A percentile compares a stretch with the other conserved stretches of the same genome.
These are phyloP conservation scores for Amphicarpaea edgeworthii DNA, from an alignment of 306 rosid genomes.

Conservation along the genomic window DNA sequence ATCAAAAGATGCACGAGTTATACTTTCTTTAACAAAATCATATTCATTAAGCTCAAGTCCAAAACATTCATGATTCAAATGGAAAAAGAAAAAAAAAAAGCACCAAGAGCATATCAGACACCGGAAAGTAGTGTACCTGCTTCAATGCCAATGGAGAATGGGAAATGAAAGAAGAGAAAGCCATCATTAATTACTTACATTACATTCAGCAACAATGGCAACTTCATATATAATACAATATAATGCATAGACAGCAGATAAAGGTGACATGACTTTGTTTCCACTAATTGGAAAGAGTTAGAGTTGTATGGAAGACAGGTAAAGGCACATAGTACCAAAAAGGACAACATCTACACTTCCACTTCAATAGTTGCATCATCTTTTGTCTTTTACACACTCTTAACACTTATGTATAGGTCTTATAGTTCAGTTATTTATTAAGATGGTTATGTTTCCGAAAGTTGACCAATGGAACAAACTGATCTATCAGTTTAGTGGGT, in stretches of 20 bases:
- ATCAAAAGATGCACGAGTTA: conserved; percentile 11
- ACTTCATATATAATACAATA: conserved; percentile 52
- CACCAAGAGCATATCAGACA: not conserved
- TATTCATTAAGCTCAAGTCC: conserved; percentile 8
- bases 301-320: conserved; percentile 51
- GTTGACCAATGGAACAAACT: conserved; percentile 27
- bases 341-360: conserved; percentile 30
- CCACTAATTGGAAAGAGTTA: conserved; percentile 45
- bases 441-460: not conserved
- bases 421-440: conserved; percentile 33
- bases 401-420: too few species aligned
- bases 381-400: conserved; percentile 29
- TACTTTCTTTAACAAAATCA: conserved; percentile 1
- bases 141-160: conserved; percentile 59
- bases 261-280: conserved; percentile 30
- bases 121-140: conserved; percentile 61
- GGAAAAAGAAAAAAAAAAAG: not conserved
- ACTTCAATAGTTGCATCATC: conserved; percentile 31
- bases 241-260: not conserved
- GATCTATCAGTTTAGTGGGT: not conserved
- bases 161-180: conserved; percentile 59
- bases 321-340: conserved; percentile 42
- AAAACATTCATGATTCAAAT: conserved; percentile 8
- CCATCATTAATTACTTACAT: conserved; percentile 63
- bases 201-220: conserved; percentile 44